Conservation (phyloP, 352 stramenopile genomes). For the Blastocystis sp. region DNA sequence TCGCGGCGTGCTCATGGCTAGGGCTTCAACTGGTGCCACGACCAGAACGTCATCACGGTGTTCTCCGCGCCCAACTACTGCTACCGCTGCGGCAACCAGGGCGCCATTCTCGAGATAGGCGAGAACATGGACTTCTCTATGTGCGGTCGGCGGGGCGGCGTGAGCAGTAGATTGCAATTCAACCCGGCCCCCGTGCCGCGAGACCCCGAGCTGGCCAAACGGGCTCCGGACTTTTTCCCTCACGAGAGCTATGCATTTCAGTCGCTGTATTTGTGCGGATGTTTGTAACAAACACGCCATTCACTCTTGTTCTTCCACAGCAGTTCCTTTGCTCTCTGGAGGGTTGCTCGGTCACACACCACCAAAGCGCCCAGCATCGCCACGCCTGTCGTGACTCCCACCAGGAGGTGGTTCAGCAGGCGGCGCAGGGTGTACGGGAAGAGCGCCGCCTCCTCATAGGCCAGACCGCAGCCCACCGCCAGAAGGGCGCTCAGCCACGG, state of each 20-base stretch:
- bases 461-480: not conserved
- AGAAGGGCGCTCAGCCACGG: not conserved
- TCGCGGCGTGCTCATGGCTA: constrained; percentile 74
- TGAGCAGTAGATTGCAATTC: constrained; percentile 55
- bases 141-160: constrained; percentile 75
- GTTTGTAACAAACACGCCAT: not conserved
- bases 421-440: not conserved
- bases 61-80: constrained; percentile 98
- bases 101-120: constrained; percentile 93
- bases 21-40: constrained; percentile 87
- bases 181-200: constrained; percentile 80
- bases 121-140: constrained; percentile 91
- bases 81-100: constrained; percentile 96
- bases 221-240: constrained; percentile 83
- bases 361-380: not conserved
- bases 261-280: not conserved
- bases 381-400: not conserved
- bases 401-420: not conserved
- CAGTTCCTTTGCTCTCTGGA: not conserved
- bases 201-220: constrained; percentile 81
- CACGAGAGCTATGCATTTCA: constrained; percentile 71
- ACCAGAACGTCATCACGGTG: constrained; percentile 92
- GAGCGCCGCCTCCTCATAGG: not conserved
- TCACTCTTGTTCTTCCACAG: not conserved
- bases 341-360: not conserved